phyloP scores from a whole-genome alignment of 2,329 filamentous ascomycete genomes.

The Penicillium sp. region DNA sequence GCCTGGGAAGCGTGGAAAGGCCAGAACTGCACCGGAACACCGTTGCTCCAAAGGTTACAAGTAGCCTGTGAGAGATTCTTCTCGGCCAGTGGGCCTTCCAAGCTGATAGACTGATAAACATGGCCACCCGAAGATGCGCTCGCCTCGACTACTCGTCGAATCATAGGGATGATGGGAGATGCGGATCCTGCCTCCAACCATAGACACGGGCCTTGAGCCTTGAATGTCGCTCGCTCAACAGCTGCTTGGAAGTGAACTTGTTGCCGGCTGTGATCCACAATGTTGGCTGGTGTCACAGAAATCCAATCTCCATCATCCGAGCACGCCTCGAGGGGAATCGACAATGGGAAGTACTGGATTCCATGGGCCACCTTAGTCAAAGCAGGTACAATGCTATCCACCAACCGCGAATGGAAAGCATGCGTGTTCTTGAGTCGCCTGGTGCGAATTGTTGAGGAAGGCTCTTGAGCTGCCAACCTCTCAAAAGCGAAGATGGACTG shows the following conservation, averaged over 20 bases:
- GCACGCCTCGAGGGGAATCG: background rate
- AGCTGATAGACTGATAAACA: conserved; percentile 14
- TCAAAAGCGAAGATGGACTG: conserved; percentile 11
- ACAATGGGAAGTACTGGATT: too few species aligned
- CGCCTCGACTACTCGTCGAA: conserved; percentile 23
- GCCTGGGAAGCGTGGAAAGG: conserved; percentile 30
- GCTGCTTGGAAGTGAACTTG: conserved; percentile 48
- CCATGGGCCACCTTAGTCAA: conserved; percentile 17
- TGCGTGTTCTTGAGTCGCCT: conserved; percentile 47
- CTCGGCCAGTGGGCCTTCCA: conserved; percentile 17
- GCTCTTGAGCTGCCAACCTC: background rate
- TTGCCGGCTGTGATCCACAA: conserved; percentile 34
- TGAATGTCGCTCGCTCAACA: conserved; percentile 32
- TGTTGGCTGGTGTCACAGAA: background rate
- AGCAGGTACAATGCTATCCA: conserved; percentile 32
- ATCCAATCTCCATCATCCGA: conserved; percentile 18
- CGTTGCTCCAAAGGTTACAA: conserved; percentile 40
- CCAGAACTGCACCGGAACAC: conserved; percentile 39
- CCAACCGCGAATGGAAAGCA: conserved; percentile 47
- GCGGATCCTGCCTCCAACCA: conserved; percentile 43
- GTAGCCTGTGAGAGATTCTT: conserved; percentile 27
- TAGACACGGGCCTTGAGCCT: conserved; percentile 14
- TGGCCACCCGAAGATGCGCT: background rate
- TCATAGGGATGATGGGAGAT: conserved; percentile 35
- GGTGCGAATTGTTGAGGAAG: too few species aligned